These are phyloP conservation scores for Phaeotremella skinneri DNA, from an alignment of 768 basidiomycete genomes.

Conservation along the genomic window DNA sequence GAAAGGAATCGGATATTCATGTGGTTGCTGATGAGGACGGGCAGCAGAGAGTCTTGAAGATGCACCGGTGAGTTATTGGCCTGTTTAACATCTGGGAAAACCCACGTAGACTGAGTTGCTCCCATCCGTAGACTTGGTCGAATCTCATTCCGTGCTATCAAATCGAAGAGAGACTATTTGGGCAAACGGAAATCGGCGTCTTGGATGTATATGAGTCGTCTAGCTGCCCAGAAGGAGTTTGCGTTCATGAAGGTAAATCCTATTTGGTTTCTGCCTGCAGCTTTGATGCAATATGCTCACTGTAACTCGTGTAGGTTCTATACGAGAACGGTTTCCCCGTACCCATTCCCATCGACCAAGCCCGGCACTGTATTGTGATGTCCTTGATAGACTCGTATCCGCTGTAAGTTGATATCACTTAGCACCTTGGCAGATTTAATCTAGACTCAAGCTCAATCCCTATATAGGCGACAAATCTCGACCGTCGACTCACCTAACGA, in stretches of 20 bases:
- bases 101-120: constrained; percentile 1
- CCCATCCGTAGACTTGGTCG: constrained; percentile 93
- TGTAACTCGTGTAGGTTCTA: constrained; percentile 65
- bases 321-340: constrained; percentile 91
- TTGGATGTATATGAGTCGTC: constrained; percentile 99
- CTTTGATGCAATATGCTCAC: background rate
- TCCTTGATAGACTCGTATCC: constrained; percentile 92
- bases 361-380: constrained; percentile 93
- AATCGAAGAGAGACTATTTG: constrained; percentile 92
- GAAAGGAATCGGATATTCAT: constrained; percentile 85
- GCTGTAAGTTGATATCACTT: constrained; percentile 60
- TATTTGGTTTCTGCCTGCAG: background rate
- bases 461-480: constrained; percentile 77
- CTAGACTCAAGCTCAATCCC: constrained; percentile 1
- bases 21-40: constrained; percentile 70
- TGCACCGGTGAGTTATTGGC: constrained; percentile 69
- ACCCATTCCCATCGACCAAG: constrained; percentile 88
- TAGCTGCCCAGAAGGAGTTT: constrained; percentile 96
- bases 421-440: background rate
- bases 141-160: constrained; percentile 95
- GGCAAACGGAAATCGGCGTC: constrained; percentile 92
- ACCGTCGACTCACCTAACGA: constrained; percentile 80
- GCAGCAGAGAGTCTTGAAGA: constrained; percentile 82
- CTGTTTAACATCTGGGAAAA: background rate
- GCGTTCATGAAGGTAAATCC: constrained; percentile 92